phyloP scores from a whole-genome alignment of 176 grass and related monocot genomes.

The Microstegium vimineum region DNA sequence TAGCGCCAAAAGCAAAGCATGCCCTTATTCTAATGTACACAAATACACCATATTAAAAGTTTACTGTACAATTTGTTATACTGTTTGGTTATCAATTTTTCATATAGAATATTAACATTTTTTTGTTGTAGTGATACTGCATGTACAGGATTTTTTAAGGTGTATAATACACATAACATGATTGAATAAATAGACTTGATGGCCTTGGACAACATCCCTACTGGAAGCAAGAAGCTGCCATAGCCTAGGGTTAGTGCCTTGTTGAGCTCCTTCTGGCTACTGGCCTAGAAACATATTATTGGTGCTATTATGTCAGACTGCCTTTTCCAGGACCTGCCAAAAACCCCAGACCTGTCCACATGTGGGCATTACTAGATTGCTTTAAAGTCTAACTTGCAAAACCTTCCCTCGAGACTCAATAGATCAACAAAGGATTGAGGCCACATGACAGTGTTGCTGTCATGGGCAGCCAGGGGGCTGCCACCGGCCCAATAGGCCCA shows the following conservation, averaged over 20 bases:
- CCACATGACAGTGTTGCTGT: background rate
- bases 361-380: background rate
- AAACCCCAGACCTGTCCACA: background rate
- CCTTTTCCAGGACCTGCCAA: background rate
- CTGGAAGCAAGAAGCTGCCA: background rate
- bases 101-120: background rate
- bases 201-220: background rate
- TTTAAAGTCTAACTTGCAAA: background rate
- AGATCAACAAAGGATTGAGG: background rate
- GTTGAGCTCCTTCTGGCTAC: background rate
- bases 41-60: background rate
- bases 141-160: background rate
- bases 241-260: background rate
- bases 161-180: background rate
- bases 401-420: background rate
- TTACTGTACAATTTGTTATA: slow-evolving; percentile 2
- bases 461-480: no score
- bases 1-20: background rate
- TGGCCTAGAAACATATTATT: background rate
- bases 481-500: no score
- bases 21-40: background rate
- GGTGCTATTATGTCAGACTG: background rate
- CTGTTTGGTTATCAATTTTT: background rate
- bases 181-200: background rate
- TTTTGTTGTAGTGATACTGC: background rate